Evolutionary conservation across 2,329 filamentous ascomycete genomes (phyloP).

Genomic region (Cladorrhinum sp.): DNA sequence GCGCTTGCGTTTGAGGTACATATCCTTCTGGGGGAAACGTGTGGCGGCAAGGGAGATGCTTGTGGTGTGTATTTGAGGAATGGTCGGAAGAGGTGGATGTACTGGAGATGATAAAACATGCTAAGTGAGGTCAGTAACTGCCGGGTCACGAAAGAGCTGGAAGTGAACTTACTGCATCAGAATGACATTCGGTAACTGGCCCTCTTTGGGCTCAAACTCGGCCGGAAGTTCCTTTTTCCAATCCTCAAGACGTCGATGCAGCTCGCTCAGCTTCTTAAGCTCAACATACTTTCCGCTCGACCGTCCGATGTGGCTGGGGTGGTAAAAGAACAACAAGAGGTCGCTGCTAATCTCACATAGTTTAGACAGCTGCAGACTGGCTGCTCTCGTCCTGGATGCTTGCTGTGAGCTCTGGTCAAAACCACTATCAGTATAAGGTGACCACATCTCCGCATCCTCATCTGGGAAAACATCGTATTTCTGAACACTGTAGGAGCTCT

Average conservation of each 20-base stretch:
- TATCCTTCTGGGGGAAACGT: constrained; percentile 85
- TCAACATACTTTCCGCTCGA: constrained; percentile 75
- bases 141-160: neutral
- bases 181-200: constrained; percentile 78
- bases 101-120: constrained; percentile 96
- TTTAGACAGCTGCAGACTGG: constrained; percentile 75
- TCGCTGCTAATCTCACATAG: constrained; percentile 94
- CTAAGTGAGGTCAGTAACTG: constrained; percentile 42
- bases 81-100: constrained; percentile 92
- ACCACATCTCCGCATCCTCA: constrained; percentile 84
- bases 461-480: constrained; percentile 88
- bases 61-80: constrained; percentile 86
- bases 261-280: constrained; percentile 86
- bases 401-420: constrained; percentile 71
- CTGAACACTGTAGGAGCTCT: constrained; percentile 74
- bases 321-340: constrained; percentile 85
- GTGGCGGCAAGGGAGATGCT: constrained; percentile 76
- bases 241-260: constrained; percentile 84
- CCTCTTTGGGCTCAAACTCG: constrained; percentile 86
- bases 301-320: constrained; percentile 64
- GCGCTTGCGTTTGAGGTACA: constrained; percentile 86
- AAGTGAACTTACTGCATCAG: constrained; percentile 69
- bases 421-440: constrained; percentile 81
- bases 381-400: constrained; percentile 76
- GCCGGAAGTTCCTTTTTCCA: constrained; percentile 83